These are phyloP conservation scores for Eutypella sp. DNA, from an alignment of 2,329 filamentous ascomycete species.

Conservation along the genomic window DNA sequence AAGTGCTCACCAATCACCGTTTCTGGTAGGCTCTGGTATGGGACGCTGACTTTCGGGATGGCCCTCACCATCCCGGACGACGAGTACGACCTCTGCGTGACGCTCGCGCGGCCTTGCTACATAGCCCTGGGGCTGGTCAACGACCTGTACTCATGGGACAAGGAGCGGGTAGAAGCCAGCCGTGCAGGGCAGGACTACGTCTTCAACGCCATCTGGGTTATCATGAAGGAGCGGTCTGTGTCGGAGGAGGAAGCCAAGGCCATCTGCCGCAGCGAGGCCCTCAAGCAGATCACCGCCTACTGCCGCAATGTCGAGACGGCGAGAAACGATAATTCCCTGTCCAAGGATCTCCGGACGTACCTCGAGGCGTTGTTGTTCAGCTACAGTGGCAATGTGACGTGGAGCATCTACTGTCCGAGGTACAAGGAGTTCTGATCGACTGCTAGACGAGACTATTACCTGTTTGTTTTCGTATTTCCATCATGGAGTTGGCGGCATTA, in stretches of 20 bases:
- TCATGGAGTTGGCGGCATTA: too few relatives aligned
- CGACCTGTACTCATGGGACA: slow-evolving; percentile 35
- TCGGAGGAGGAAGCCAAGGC: slow-evolving; percentile 13
- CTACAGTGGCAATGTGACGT: slow-evolving; percentile 6
- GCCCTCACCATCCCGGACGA: slow-evolving; percentile 31
- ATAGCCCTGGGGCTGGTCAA: slow-evolving; percentile 30
- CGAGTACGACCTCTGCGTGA: slow-evolving; percentile 25
- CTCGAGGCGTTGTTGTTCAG: slow-evolving; percentile 5
- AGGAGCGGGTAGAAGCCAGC: slow-evolving; percentile 27
- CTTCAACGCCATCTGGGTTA: slow-evolving; percentile 34
- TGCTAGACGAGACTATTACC: too few relatives aligned
- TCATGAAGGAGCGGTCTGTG: slow-evolving; percentile 31
- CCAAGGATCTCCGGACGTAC: slow-evolving; percentile 4
- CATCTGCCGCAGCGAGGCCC: slow-evolving; percentile 6
- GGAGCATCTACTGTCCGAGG: slow-evolving; percentile 9
- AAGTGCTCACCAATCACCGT: neutral
- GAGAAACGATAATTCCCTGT: slow-evolving; percentile 2
- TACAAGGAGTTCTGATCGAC: neutral
- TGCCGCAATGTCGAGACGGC: neutral
- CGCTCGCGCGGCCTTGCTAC: slow-evolving; percentile 24
- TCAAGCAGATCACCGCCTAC: slow-evolving; percentile 2
- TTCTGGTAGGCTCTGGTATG: slow-evolving; percentile 27
- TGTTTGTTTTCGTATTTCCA: too few relatives aligned
- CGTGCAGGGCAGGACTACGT: slow-evolving; percentile 21
- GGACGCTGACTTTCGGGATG: slow-evolving; percentile 31